These are phyloP conservation scores for Annulohypoxylon stygium DNA, from an alignment of 495 filamentous ascomycete species.

Conservation along the genomic window DNA sequence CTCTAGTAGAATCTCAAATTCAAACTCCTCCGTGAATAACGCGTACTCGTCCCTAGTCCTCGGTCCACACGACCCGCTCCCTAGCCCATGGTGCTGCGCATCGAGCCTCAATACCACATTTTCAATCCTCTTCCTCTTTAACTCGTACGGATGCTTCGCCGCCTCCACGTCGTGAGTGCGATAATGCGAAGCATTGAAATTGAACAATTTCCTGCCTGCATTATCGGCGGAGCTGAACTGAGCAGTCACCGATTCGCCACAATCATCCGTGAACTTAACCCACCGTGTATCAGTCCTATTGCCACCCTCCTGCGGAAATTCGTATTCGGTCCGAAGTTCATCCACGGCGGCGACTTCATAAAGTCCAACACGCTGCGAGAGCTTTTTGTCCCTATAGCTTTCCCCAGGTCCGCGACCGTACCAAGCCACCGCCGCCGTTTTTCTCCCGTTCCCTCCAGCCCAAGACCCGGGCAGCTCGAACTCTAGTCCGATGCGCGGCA, in stretches of 20 bases:
- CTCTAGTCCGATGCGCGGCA: slow-evolving; percentile 69
- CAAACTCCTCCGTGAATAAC: slow-evolving; percentile 48
- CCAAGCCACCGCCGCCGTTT: slow-evolving; percentile 62
- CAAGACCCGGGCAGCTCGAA: slow-evolving; percentile 57
- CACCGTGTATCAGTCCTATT: slow-evolving; percentile 72
- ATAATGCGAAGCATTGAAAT: slow-evolving; percentile 67
- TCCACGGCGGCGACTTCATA: slow-evolving; percentile 57
- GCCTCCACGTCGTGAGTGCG: slow-evolving; percentile 62
- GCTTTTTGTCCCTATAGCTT: slow-evolving; percentile 72
- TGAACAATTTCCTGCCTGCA: slow-evolving; percentile 55
- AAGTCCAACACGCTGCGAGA: slow-evolving; percentile 65
- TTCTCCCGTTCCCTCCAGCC: slow-evolving; percentile 41
- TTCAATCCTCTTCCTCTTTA: slow-evolving; percentile 62
- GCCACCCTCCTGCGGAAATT: slow-evolving; percentile 73
- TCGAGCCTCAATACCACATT: slow-evolving; percentile 69
- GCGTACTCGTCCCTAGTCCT: slow-evolving; percentile 66
- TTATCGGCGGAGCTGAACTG: slow-evolving; percentile 40
- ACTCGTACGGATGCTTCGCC: slow-evolving; percentile 70
- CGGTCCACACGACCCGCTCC: slow-evolving; percentile 73
- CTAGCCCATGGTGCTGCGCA: slow-evolving; percentile 67
- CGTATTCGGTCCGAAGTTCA: slow-evolving; percentile 68
- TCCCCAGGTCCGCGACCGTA: slow-evolving; percentile 74
- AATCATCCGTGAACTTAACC: slow-evolving; percentile 57
- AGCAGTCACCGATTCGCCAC: slow-evolving; percentile 55
- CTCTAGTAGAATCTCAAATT: slow-evolving; percentile 46